Evolutionary conservation across 2,329 filamentous ascomycete species (phyloP).

Genomic region (Ciborinia camelliae): DNA sequence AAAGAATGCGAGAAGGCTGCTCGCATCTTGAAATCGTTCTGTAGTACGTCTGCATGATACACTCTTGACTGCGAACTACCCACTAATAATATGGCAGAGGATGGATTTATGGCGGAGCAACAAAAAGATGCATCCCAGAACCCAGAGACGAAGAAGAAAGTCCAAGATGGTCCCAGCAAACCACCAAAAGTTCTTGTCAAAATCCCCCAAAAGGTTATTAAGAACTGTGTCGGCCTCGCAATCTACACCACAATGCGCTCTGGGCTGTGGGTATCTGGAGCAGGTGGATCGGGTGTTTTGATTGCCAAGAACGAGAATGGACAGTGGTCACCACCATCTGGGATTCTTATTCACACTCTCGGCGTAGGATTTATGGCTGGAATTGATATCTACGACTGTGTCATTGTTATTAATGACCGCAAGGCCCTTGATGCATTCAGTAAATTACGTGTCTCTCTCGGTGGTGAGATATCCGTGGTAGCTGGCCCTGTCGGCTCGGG

Average conservation of each 20-base stretch:
- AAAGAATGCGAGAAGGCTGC: conserved; percentile 90
- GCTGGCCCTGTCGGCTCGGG: conserved; percentile 77
- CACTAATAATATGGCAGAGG: conserved; percentile 43
- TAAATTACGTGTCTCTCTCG: conserved; percentile 72
- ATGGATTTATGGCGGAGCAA: conserved; percentile 57
- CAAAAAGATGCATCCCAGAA: conserved; percentile 9
- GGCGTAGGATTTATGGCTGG: conserved; percentile 87
- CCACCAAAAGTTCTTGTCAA: conserved; percentile 69
- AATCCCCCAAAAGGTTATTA: conserved; percentile 79
- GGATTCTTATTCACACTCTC: conserved; percentile 84
- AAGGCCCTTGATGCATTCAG: conserved; percentile 82
- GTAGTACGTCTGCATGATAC: conserved; percentile 57
- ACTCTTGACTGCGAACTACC: conserved; percentile 20
- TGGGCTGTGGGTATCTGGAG: conserved; percentile 84
- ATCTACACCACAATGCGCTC: conserved; percentile 95
- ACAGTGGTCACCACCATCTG: conserved; percentile 86
- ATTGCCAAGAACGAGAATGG: conserved; percentile 77
- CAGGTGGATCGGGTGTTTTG: conserved; percentile 81
- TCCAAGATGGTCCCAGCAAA: conserved; percentile 43
- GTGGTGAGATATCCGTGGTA: conserved; percentile 73
- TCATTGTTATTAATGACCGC: conserved; percentile 86
- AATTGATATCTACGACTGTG: conserved; percentile 93
- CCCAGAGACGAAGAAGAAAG: conserved; percentile 43
- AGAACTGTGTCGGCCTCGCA: conserved; percentile 81
- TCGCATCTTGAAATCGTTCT: conserved; percentile 85